Conservation (phyloP, 306 rosid species). For the Sicyos edulis region DNA sequence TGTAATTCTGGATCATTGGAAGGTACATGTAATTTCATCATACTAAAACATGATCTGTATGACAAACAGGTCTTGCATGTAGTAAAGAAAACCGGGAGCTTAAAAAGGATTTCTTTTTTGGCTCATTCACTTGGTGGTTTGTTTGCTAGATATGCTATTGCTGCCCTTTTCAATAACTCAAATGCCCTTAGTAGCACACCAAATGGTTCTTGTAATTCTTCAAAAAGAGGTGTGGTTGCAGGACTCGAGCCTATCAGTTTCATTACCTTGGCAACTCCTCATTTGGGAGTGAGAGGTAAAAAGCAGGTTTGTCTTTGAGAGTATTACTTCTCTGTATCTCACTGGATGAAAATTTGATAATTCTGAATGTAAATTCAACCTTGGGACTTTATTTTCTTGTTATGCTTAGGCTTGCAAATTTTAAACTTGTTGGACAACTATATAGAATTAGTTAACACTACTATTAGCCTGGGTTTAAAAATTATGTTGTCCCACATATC, state of each 20-base stretch:
- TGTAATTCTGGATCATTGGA: constrained; percentile 7
- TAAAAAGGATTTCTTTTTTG: constrained; percentile 80
- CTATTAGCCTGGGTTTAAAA: background rate
- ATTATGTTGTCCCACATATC: background rate
- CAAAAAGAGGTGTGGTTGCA: constrained; percentile 60
- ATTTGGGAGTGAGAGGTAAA: constrained; percentile 91
- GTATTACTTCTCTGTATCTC: constrained; percentile 22
- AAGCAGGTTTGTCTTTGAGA: constrained; percentile 57
- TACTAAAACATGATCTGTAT: constrained; percentile 27
- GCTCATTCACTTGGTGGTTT: constrained; percentile 96
- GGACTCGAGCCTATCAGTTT: constrained; percentile 88
- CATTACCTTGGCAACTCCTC: constrained; percentile 92
- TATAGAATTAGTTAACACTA: constrained; percentile 5
- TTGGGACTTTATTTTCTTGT: background rate
- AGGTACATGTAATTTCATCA: constrained; percentile 23
- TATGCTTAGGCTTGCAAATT: background rate
- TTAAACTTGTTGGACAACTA: background rate
- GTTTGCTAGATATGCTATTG: constrained; percentile 82
- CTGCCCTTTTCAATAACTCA: constrained; percentile 55
- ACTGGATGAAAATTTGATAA: background rate
- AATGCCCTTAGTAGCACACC: constrained; percentile 30
- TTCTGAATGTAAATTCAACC: background rate
- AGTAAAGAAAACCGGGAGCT: constrained; percentile 59
- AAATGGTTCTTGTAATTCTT: constrained; percentile 31
- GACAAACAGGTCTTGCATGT: constrained; percentile 61